Evolutionary conservation across 2,329 filamentous ascomycete species (phyloP).

Genomic region (Hymenoscyphus albidus): DNA sequence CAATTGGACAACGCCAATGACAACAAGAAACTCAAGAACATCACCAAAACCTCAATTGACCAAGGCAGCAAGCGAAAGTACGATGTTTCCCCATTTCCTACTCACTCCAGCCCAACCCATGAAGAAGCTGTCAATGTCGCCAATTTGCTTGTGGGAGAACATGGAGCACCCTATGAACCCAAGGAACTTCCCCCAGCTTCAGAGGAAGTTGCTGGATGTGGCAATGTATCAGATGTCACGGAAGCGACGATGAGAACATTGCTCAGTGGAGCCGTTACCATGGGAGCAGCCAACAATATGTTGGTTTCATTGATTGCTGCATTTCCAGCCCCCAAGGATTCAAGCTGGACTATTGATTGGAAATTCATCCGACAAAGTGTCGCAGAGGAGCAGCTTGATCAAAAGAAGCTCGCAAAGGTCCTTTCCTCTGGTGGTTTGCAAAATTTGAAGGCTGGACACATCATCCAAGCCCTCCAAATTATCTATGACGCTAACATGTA

Average conservation of each 20-base stretch:
- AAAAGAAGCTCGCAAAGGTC: slow-evolving; percentile 40
- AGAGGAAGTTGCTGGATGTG: slow-evolving; percentile 64
- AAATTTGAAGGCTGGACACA: slow-evolving; percentile 65
- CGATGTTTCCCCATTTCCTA: not conserved
- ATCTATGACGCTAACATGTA: slow-evolving; percentile 64
- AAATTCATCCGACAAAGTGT: slow-evolving; percentile 61
- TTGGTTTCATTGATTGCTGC: slow-evolving; percentile 60
- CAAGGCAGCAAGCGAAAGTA: not conserved
- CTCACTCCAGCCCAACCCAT: slow-evolving; percentile 50
- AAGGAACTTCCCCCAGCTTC: slow-evolving; percentile 67
- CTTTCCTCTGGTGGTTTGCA: slow-evolving; percentile 70
- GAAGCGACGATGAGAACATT: slow-evolving; percentile 52
- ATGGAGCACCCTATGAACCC: slow-evolving; percentile 63
- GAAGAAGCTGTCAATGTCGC: slow-evolving; percentile 69
- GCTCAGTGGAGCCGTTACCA: slow-evolving; percentile 49
- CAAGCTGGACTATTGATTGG: slow-evolving; percentile 72
- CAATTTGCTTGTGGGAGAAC: slow-evolving; percentile 58
- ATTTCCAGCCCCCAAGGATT: slow-evolving; percentile 52
- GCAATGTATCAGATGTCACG: slow-evolving; percentile 52
- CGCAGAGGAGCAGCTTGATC: slow-evolving; percentile 53
- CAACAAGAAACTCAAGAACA: not conserved
- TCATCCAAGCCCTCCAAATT: slow-evolving; percentile 70
- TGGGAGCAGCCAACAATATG: slow-evolving; percentile 55
- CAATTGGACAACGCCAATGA: too few species aligned
- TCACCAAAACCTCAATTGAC: slow-evolving; percentile 4